Base-by-base conservation (phyloP, 805 yeast genomes). In the Grigorovia humatica region DNA sequence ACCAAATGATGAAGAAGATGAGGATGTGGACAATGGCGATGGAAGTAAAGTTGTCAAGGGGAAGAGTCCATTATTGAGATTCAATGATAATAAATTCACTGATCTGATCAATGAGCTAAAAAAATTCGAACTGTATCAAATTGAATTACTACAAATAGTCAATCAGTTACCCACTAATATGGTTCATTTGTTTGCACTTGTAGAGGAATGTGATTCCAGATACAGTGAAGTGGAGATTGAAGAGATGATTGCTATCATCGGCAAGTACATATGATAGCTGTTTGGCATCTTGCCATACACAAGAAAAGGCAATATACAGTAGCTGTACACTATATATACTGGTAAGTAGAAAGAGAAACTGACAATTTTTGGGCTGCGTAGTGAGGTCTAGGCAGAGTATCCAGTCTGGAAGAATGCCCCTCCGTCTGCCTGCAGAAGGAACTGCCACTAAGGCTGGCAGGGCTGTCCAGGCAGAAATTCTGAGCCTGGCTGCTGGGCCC, bases 151-250 rank as follows among this genome's bases (percentile, higher is more conserved):
- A 43, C 96, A 91, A 68, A 79, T 91, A 43, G 76, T 90, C 51
- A 90, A 91, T 65, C 73, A 82, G 8, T 74, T 88, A 30, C 99
- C 99, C 1, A 73, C 83, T 46, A 79, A 88, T 5, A 70, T 88
- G 74, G 96, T 90, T 12, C 83, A 80, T 41, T 72, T 91, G 49
- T 88, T 81, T 64, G 76, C 93, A 0, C 70, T 91, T 30, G 81
- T 91, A 1, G 99, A 91, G 63, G 98, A 93, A 63, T 91, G 96
- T 67, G 99, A 91, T 58, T 81, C 80, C 55, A 74, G 99, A 59
- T 84, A 89, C 59, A 69, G 71, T n/a, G 87, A 85, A 53, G 84
- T 79, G 1, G 75, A 82, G 54, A 74, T 86, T 48, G 77, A 80
- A 46, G 70, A 72, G 3, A 76, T 91, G 1, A 56, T 91, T 32